Percentiles rank a stretch among this genome's conserved stretches.
These are phyloP conservation scores for Penicillium sp. DNA, from an alignment of 2,329 filamentous ascomycete species.

Conservation along the genomic window DNA sequence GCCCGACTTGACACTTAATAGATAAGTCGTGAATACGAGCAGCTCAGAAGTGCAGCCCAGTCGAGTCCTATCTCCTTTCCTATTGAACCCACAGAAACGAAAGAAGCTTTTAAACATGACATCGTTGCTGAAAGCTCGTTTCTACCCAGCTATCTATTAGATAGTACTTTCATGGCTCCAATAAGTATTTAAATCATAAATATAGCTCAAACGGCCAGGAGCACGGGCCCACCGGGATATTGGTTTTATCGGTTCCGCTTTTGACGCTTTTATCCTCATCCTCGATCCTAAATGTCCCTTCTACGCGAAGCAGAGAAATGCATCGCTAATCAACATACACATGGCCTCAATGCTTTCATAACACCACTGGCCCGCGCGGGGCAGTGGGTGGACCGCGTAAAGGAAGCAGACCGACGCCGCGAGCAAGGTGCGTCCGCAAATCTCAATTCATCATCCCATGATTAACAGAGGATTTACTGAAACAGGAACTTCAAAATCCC, in stretches of 20 bases:
- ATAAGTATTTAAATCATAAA: background rate
- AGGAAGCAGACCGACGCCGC: constrained; percentile 35
- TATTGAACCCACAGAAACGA: background rate
- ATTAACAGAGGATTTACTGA: constrained; percentile 2
- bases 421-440: constrained; percentile 29
- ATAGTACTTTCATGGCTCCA: background rate
- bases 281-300: constrained; percentile 39
- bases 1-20: too few relatives aligned
- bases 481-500: constrained; percentile 33
- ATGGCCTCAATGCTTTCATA: constrained; percentile 40
- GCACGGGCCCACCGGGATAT: constrained; percentile 16
- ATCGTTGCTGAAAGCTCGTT: background rate
- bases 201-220: background rate
- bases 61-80: too few relatives aligned
- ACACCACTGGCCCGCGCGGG: constrained; percentile 33
- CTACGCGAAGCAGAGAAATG: constrained; percentile 43
- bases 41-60: too few relatives aligned
- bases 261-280: background rate
- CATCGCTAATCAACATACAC: constrained; percentile 38
- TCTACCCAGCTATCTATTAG: background rate
- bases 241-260: constrained; percentile 5
- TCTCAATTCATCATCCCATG: background rate
- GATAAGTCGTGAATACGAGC: too few relatives aligned
- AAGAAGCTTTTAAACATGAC: background rate
- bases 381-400: constrained; percentile 34